These are phyloP conservation scores for Cladosporium sp. DNA, from an alignment of 2,329 filamentous ascomycete species.

Conservation along the genomic window DNA sequence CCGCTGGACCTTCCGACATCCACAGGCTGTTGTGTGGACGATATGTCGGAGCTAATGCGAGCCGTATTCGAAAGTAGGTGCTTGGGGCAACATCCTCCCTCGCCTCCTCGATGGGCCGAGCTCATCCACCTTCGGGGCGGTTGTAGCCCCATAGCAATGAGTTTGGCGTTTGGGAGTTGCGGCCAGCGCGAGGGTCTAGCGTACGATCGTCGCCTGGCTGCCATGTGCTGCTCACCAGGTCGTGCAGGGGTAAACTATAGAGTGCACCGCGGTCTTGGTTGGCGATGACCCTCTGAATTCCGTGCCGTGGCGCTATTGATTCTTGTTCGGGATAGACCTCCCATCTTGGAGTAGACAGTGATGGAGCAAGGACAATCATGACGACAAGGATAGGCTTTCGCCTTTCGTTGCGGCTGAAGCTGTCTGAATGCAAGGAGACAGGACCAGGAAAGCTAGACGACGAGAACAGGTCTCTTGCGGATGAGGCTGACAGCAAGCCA, in stretches of 20 bases:
- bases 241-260: slow-evolving; percentile 11
- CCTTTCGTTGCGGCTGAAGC: slow-evolving; percentile 1
- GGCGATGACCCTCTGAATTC: not conserved
- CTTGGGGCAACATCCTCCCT: not conserved
- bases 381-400: slow-evolving; percentile 1
- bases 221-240: slow-evolving; percentile 3
- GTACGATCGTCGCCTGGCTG: slow-evolving; percentile 1
- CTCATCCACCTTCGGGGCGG: not conserved
- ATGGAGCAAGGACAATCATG: not conserved
- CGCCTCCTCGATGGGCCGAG: not conserved
- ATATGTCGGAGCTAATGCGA: slow-evolving; percentile 1
- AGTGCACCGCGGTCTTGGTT: not conserved
- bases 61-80: not conserved
- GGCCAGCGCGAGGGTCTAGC: slow-evolving; percentile 6
- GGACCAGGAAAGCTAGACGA: not conserved
- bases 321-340: slow-evolving; percentile 1
- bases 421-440: not conserved
- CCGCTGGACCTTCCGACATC: too few species aligned
- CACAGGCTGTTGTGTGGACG: not conserved
- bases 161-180: slow-evolving; percentile 7
- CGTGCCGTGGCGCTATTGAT: slow-evolving; percentile 11
- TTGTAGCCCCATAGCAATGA: not conserved
- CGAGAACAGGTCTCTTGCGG: not conserved
- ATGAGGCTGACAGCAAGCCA: not conserved
- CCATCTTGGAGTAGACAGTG: not conserved